Evolutionary conservation across 2,329 filamentous ascomycete species (phyloP).

Genomic region (Cladosporium phlei): DNA sequence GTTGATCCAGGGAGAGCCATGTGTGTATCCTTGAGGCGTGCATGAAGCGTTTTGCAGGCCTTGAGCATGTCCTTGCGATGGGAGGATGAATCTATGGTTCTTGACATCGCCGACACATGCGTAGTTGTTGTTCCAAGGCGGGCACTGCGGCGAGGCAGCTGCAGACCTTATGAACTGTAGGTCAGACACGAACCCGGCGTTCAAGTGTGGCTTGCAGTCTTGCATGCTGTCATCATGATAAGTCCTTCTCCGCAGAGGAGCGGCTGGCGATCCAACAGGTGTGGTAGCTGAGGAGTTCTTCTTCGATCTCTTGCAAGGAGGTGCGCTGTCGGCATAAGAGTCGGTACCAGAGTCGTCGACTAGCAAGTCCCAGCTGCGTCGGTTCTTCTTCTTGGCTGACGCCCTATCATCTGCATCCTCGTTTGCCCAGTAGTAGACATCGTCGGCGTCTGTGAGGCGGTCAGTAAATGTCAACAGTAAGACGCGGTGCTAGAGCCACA

Average conservation of each 20-base stretch:
- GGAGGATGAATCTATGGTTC: not conserved
- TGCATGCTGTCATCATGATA: not conserved
- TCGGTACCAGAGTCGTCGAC: slow-evolving; percentile 1
- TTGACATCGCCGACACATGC: no score
- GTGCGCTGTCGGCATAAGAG: not conserved
- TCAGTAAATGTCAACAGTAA: slow-evolving; percentile 13
- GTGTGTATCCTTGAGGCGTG: not conserved
- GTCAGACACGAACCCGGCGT: not conserved
- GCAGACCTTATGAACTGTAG: no score
- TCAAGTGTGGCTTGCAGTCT: not conserved
- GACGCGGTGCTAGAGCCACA: not conserved
- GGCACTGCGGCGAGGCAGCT: not conserved
- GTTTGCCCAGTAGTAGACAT: not conserved
- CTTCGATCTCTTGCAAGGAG: not conserved
- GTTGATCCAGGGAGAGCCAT: not conserved
- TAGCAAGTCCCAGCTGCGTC: not conserved
- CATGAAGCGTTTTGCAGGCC: not conserved
- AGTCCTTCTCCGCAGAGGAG: not conserved
- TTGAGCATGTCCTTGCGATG: not conserved
- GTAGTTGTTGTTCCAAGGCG: no score
- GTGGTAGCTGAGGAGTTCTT: not conserved
- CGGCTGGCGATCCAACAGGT: not conserved
- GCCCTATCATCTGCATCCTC: not conserved
- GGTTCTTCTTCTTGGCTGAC: not conserved
- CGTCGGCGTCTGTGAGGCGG: slow-evolving; percentile 15